Evolutionary conservation across 257 asterid species (phyloP).

Genomic region (Ajuga chamaepitys): DNA sequence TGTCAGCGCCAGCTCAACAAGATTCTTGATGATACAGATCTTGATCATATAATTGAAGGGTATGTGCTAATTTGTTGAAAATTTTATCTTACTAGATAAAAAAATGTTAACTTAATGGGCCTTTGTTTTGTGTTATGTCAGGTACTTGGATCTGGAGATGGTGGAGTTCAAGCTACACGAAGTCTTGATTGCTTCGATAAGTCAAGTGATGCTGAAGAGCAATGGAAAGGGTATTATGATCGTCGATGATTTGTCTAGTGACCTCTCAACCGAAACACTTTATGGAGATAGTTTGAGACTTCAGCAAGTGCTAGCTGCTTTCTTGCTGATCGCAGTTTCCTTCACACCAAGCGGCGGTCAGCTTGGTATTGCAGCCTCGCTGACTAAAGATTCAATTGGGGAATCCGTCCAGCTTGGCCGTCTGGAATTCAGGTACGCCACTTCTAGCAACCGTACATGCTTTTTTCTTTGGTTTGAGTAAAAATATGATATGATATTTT

Average conservation of each 20-base stretch:
- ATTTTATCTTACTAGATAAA: too few relatives aligned
- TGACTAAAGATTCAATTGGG: slow-evolving; percentile 60
- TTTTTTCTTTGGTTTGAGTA: too few relatives aligned
- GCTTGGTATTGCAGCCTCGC: slow-evolving; percentile 46
- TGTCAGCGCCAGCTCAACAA: slow-evolving; percentile 84
- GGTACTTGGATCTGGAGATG: slow-evolving; percentile 95
- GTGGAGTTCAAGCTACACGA: slow-evolving; percentile 75
- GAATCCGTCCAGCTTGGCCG: slow-evolving; percentile 79
- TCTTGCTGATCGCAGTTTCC: slow-evolving; percentile 49
- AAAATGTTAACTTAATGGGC: not conserved
- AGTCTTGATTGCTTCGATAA: slow-evolving; percentile 69
- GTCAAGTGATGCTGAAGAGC: slow-evolving; percentile 86
- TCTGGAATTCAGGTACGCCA: slow-evolving; percentile 68
- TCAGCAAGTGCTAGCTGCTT: slow-evolving; percentile 82
- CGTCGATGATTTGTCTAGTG: slow-evolving; percentile 45
- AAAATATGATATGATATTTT: too few relatives aligned
- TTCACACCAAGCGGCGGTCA: slow-evolving; percentile 70
- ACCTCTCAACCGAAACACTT: slow-evolving; percentile 47
- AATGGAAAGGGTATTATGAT: slow-evolving; percentile 62
- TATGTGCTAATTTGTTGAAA: slow-evolving; percentile 6
- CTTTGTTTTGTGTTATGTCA: not conserved
- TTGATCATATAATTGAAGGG: slow-evolving; percentile 88
- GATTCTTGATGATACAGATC: slow-evolving; percentile 89
- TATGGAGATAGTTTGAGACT: slow-evolving; percentile 84
- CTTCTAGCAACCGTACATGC: not conserved